Evolutionary conservation across 805 yeast genomes (phyloP).

Genomic region (Torulaspora franciscae): DNA sequence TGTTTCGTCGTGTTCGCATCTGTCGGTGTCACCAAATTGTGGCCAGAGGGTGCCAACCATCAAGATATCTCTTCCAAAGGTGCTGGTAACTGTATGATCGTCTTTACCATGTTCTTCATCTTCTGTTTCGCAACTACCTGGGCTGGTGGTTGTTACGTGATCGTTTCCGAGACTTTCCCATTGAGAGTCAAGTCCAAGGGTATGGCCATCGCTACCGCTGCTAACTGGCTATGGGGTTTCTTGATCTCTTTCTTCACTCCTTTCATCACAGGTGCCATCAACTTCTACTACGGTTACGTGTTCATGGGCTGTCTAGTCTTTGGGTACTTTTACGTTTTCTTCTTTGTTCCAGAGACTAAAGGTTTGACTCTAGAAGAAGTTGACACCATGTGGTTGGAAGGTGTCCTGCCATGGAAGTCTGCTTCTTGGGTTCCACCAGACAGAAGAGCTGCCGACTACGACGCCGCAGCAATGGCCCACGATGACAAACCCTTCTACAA

Average conservation of each 20-base stretch:
- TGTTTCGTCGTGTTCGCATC: slow-evolving; percentile 50
- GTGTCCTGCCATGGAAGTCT: slow-evolving; percentile 42
- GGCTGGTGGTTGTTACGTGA: slow-evolving; percentile 66
- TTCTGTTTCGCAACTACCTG: slow-evolving; percentile 70
- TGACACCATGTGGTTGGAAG: slow-evolving; percentile 50
- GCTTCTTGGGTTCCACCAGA: slow-evolving; percentile 47
- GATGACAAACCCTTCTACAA: slow-evolving; percentile 28
- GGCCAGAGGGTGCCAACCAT: slow-evolving; percentile 36
- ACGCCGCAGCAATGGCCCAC: slow-evolving; percentile 25
- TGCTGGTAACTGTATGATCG: slow-evolving; percentile 66
- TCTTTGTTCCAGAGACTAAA: slow-evolving; percentile 69
- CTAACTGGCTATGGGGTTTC: slow-evolving; percentile 65
- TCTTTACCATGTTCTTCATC: slow-evolving; percentile 62
- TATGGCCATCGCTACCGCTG: slow-evolving; percentile 53
- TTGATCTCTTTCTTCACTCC: slow-evolving; percentile 67
- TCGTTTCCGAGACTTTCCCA: slow-evolving; percentile 66
- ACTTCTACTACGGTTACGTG: slow-evolving; percentile 64
- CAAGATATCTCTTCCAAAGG: slow-evolving; percentile 41
- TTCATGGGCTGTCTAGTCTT: slow-evolving; percentile 52
- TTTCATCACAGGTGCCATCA: slow-evolving; percentile 55
- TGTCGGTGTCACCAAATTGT: slow-evolving; percentile 50
- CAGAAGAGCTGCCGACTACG: slow-evolving; percentile 28
- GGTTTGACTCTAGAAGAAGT: slow-evolving; percentile 77
- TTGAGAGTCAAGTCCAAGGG: slow-evolving; percentile 60
- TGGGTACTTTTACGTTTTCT: slow-evolving; percentile 57